Evolutionary conservation across 1,284 basidiomycete genomes (phyloP), one percentile per base, ranked within the genome.

Genomic region (Anthracocystis walkeri): DNA sequence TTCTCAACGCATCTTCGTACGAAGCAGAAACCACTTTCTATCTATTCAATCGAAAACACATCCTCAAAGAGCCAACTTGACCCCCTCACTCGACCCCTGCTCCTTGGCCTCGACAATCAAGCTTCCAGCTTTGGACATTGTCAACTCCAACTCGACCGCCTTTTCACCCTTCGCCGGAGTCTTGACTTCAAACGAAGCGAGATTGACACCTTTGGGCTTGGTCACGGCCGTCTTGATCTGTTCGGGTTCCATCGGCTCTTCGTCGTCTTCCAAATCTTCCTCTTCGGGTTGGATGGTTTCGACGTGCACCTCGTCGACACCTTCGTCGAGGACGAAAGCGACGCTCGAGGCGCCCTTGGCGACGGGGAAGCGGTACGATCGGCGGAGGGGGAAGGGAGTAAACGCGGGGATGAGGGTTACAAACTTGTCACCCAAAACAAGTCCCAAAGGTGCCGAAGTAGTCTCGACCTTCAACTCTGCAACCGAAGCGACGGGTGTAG

Each of bases 241-340:
- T 55, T 82, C 78, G 12, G 80, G 79, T 63, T 83, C 82, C 23
- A 75, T 38, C 29, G 77, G 77, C 58, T 83, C 81, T 38, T 87
- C 85, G 41, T 86, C 82, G 59, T 88, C 88, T n/a, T 84, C 83
- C 90, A 87, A 78, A 14, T 82, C 77, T 31, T 74, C 78, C 27
- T 61, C 66, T n/a, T 73, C 68, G 3, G 74, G 71, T 27, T 67
- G 70, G 52, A 84, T 58, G 31, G 62, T 77, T 51, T 94, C 92
- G 21, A 93, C 87, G 80, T 92, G 91, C 81, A 97, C 89, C 14
- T 89, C 89, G 79, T 94, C 91, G 73, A 90, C 90, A 49, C 92
- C 93, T 86, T 98, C 93, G 91, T 93, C 95, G 45, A 98, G 87
- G 86, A 95, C 93, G 69, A 96, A 89, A 27, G 92, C 90, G 40